Evolutionary conservation across 768 basidiomycete species (phyloP), one percentile per base, ranked within the genome.

Genomic region (Mycena floridula): DNA sequence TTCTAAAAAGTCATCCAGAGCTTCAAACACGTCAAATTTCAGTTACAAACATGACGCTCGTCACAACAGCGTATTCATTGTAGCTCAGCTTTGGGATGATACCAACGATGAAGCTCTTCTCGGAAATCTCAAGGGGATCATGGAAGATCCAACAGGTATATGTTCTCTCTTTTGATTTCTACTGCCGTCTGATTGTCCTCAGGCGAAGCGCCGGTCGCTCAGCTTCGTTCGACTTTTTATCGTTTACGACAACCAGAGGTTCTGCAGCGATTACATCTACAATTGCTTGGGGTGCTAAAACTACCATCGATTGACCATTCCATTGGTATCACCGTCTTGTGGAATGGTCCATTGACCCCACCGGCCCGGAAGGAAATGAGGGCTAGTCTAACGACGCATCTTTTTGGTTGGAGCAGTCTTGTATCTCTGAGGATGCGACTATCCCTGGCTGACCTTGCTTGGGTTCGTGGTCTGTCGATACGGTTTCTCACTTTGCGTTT

Each of bases 21-120:
- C 9, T 48, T 45, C 32, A 20, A 37, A 35, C 58, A 87, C 87
- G 57, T 69, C 76, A 0, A 86, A 89, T 60, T 87, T 89, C 56
- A 86, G 82, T 59, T 89, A 89, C 66, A 87, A 83, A 49, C 81
- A 85, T 51, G 83, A 89, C 56, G 82, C 88, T 5, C 76, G 77
- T 56, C 79, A 78, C 37, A 70, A 61, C 40, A 74, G 66, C 44
- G 68, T 66, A 30, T 64, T 88, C 18, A 61, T 85, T 21, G 70
- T 79, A 15, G 71, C 82, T 7, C 68, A 69, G 39, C 53, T 86
- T 42, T 79, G 77, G 76, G 55, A 70, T 23, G 70, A 73, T 20
- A 51, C 48, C 39, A 55, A 64, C 49, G 63, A 64, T 52, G 48
- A 65, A 45, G 48, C 64, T 44, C 37, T 64, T 42, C 53, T 76